Conservation (phyloP, 176 grass and related monocot species). For the Musa itinerans region DNA sequence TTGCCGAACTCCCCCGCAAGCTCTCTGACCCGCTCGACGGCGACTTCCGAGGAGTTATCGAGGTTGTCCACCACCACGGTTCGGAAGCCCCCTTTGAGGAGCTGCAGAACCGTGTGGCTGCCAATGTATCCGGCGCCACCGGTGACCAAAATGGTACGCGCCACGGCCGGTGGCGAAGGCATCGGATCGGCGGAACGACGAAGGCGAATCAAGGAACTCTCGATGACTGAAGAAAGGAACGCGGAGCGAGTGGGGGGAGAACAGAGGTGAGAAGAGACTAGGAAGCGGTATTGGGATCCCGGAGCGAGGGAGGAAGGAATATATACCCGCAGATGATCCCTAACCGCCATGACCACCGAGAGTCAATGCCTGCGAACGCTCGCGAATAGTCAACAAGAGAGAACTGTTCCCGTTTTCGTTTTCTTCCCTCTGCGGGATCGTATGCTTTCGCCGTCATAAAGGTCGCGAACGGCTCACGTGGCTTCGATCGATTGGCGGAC, state of each 20-base stretch:
- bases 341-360: neutral
- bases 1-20: constrained; percentile 47
- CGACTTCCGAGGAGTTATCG: constrained; percentile 78
- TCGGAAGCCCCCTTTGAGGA: constrained; percentile 63
- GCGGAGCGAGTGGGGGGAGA: neutral
- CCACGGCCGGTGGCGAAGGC: constrained; percentile 18
- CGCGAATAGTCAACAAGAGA: neutral
- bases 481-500: neutral
- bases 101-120: constrained; percentile 91
- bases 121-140: constrained; percentile 98
- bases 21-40: constrained; percentile 48
- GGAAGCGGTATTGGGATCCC: neutral
- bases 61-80: constrained; percentile 77
- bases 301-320: neutral
- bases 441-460: neutral
- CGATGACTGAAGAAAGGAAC: neutral
- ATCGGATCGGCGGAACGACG: neutral
- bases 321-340: constrained; percentile 1
- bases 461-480: neutral
- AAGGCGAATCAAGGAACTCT: neutral
- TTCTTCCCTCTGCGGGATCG: neutral
- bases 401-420: neutral
- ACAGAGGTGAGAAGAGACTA: neutral
- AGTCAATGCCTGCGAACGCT: neutral
- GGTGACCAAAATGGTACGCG: constrained; percentile 63